These are phyloP conservation scores for Hypoxylon sp. DNA, from an alignment of 2,329 filamentous ascomycete species.

Conservation along the genomic window DNA sequence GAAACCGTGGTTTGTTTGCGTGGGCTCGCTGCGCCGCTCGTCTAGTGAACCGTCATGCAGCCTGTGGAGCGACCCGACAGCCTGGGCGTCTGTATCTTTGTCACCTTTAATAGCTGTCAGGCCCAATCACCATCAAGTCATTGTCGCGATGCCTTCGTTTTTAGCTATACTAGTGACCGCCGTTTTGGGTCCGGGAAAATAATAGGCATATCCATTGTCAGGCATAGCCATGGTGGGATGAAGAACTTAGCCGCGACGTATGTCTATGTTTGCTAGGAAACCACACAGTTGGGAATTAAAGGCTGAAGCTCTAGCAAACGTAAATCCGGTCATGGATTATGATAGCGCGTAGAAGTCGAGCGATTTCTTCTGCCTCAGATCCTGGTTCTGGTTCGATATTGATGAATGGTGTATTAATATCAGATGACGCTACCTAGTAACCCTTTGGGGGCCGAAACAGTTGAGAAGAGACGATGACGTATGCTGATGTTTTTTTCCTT, in stretches of 20 bases:
- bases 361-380: neutral
- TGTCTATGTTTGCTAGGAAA: conserved; percentile 11
- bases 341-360: neutral
- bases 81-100: conserved; percentile 2
- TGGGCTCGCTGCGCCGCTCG: conserved; percentile 11
- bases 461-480: conserved; percentile 9
- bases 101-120: neutral
- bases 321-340: neutral
- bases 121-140: conserved; percentile 1
- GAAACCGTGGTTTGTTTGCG: conserved; percentile 20
- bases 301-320: neutral
- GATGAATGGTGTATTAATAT: conserved; percentile 16
- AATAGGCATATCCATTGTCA: neutral
- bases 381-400: conserved; percentile 19
- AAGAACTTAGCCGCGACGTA: conserved; percentile 6
- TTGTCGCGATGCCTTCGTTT: conserved; percentile 1
- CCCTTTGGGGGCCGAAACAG: conserved; percentile 7
- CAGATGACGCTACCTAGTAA: conserved; percentile 6
- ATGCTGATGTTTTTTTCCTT: neutral
- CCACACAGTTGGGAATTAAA: conserved; percentile 19
- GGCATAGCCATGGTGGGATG: conserved; percentile 30
- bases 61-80: conserved; percentile 22
- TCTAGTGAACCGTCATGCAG: conserved; percentile 27
- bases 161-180: neutral
- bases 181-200: neutral